Base-by-base conservation (phyloP, 352 stramenopile genomes). In the Blastocystis sp. region DNA sequence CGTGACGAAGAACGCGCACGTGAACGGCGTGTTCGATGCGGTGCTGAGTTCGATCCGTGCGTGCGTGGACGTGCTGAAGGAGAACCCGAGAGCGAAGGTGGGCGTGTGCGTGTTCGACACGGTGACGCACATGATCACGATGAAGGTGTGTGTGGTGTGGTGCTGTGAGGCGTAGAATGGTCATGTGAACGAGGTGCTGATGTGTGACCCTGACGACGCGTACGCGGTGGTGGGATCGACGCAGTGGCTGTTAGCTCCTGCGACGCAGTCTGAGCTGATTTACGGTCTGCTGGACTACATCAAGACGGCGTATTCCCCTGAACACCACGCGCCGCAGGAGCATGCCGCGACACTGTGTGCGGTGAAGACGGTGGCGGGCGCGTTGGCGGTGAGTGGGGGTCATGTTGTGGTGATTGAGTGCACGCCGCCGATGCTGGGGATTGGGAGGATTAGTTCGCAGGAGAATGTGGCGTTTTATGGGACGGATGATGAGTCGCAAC, bases 51-150 rank as follows among this genome's bases (percentile, higher is more conserved):
- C 63, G 50, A 65, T 89, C 24, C 24, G 26, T 1, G 79, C 79
- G 12, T 89, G 79, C 41, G 67, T 79, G 24, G 39, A 77, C 29
- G 55, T 35, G 13, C n/a, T 76, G 33, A 29, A 39, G n/a, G 79
- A 89, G 6, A 55, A 51, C 50, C n/a, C 31, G 45, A 29, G 62
- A 12, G 63, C 63, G 19, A 39, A 35, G 29, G 33, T 89, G 31
- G 79, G 79, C 13, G 29, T 89, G 10, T 89, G 79, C 31, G 37
- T 79, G 26, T 74, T 80, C 13, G 79, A 89, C 33, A 89, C 63
- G n/a, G 33, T 19, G 24, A 33, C 37, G 31, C 79, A 77, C 41
- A 62, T 89, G 63, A 35, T 89, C 4, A 37, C 21, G 33, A 39
- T 67, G 21, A 9, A 10, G 12, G 78, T 88, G 35, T 3, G 29